Evolutionary conservation across 2,329 filamentous ascomycete species (phyloP).

Genomic region (Arthrobotrys megalospora): DNA sequence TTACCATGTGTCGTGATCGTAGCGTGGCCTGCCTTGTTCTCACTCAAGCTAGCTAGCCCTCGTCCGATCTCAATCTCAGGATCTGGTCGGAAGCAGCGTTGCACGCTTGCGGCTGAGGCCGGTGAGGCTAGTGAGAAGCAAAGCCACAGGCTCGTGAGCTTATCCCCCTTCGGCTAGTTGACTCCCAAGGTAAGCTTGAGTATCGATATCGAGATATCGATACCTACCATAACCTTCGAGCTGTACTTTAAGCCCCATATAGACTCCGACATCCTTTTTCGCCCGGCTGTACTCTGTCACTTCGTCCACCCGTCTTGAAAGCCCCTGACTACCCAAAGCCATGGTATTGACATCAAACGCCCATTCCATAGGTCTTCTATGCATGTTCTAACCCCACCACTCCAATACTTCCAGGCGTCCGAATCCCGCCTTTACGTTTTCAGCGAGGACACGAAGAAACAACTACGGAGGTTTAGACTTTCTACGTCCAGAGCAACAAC

Average conservation of each 20-base stretch:
- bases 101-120: background rate
- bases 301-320: background rate
- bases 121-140: background rate
- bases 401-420: constrained; percentile 72
- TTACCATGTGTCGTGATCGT: constrained; percentile 17
- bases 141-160: constrained; percentile 21
- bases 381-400: constrained; percentile 34
- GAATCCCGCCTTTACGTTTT: constrained; percentile 94
- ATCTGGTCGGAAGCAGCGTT: background rate
- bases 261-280: background rate
- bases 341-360: background rate
- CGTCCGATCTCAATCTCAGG: background rate
- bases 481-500: constrained; percentile 88
- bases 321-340: background rate
- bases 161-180: constrained; percentile 10
- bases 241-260: background rate
- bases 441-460: constrained; percentile 88
- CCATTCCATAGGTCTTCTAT: background rate
- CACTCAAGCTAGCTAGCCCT: background rate
- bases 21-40: background rate
- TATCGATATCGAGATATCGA: background rate
- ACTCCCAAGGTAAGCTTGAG: background rate
- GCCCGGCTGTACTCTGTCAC: background rate
- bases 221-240: background rate
- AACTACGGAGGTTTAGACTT: constrained; percentile 94